A percentile compares a stretch with the other conserved stretches of the same genome.
Conservation (phyloP, 2,329 filamentous ascomycete genomes). For the Botryotinia calthae region DNA sequence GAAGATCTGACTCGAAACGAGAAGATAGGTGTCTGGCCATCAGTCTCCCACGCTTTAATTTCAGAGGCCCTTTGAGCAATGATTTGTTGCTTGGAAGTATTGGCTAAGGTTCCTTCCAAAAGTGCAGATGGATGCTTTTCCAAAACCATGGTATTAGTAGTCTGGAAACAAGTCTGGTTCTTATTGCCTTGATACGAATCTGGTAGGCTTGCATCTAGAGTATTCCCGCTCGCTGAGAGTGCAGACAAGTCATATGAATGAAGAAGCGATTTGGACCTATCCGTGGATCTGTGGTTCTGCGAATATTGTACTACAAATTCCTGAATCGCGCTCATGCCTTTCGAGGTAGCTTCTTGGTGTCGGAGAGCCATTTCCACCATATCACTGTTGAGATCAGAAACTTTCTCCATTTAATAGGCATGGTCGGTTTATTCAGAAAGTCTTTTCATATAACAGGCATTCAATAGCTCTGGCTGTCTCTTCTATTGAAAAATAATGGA, state of each 20-base stretch:
- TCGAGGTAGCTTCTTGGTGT: slow-evolving; percentile 3
- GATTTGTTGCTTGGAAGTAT: neutral
- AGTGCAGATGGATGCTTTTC: neutral
- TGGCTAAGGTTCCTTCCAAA: neutral
- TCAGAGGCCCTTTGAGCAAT: neutral
- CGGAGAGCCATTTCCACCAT: neutral
- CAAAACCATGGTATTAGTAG: neutral
- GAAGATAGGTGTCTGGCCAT: neutral
- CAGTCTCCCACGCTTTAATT: neutral
- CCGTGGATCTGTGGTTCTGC: neutral
- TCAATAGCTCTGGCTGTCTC: neutral
- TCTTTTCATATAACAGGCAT: neutral
- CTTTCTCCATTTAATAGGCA: neutral
- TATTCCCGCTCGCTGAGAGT: neutral
- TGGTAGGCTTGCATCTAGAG: neutral
- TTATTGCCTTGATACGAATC: neutral
- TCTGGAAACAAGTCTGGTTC: neutral
- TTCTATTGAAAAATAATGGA: neutral
- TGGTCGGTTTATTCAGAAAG: neutral
- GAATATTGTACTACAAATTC: neutral
- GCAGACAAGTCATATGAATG: too few relatives aligned
- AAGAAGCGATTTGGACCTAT: neutral
- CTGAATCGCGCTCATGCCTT: neutral
- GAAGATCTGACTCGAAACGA: neutral
- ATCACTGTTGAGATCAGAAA: neutral